Evolutionary conservation across 1,284 basidiomycete genomes (phyloP), one percentile per base, ranked within the genome.

Genomic region (Moesziomyces sp.): DNA sequence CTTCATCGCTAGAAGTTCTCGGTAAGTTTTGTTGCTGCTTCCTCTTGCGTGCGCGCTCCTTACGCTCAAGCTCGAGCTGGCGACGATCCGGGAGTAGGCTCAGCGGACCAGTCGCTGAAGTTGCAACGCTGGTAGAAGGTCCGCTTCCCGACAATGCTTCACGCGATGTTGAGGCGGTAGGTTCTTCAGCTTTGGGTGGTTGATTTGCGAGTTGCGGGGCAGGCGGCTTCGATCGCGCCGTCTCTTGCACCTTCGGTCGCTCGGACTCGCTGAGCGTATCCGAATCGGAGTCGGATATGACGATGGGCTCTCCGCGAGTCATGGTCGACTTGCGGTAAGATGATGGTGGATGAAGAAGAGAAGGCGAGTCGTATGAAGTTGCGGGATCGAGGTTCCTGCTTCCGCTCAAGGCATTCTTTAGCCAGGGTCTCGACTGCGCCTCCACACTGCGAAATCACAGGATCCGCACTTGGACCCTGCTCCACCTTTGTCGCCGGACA

Each of bases 61-160:
- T 65, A 5, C 81, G 42, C 54, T 80, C 81, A 3, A 51, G 49
- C 53, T 83, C 81, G 7, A 83, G 56, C 54, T 79, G 74, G 3
- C 45, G 40, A 16, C 81, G 70, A 47, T 82, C 71, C 0, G 79
- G 74, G 0, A 81, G 34, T 14, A 78, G 54, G 1, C 38, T 44
- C 0, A 63, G 52, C 5, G 63, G 45, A 7, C 59, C 49, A 16
- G 43, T 7, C n/a, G 53, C 28, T 0, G 65, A 43, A 3, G 54
- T 3, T 3, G 48, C 40, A 8, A 46, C 54, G 9, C 47, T 18
- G 11, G 53, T 1, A 11, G 53, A 23, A 1, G 30, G 19, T 14
- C 14, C 34, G 14, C 10, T 21, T 23, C 9, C 6, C 30, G 30
- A 30, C 30, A 11, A 8, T 10, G 30, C 30, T 8, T 10, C 30